Base-by-base conservation (phyloP, 2,329 filamentous ascomycete genomes). In the Sporothrix protearum region DNA sequence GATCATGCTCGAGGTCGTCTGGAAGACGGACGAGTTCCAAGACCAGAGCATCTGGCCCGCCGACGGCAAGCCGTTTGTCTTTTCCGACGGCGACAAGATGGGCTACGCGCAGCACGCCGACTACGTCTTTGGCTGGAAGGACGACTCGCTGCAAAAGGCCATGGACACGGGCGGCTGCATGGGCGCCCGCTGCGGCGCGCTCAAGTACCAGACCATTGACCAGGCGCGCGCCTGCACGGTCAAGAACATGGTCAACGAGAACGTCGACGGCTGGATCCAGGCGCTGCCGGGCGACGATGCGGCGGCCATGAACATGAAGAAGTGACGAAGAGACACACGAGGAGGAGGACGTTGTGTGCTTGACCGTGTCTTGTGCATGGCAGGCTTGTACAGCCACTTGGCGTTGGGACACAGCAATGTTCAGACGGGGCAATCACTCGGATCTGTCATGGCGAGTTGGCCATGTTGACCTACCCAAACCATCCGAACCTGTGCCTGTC, bases 1-100 rank as follows among this genome's bases (percentile, higher is more conserved):
- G 77, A 74, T 84, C 16, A 84, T 85, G 82, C 83, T 82, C 75
- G 83, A 85, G 75, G 80, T 84, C 1, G 82, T 84, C 71, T 84
- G 82, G 78, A 82, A 84, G 74, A 84, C 80, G 10, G 80, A 78
- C 3, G 70, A 73, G 61, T 82, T 82, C 76, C 81, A 81, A 76
- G 76, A 81, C 78, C 69, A 78, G 75, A 72, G 75, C 55, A 77
- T 77, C 73, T 79, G 81, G 82, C 79, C 78, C 53, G 76, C 77
- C 55, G 79, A 82, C 76, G 80, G 80, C 42, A 79, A 81, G 74
- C 80, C 80, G 0, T 81, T 81, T 72, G 77, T 78, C 71, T 76
- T 81, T 42, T 77, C 73, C 72, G 80, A 77, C 1, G 80, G 80
- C 45, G 80, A 82, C 74, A 75, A 79, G 69, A 83, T 81, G 3